Conservation (phyloP, 352 stramenopile species). For the Phytophthora idaei region DNA sequence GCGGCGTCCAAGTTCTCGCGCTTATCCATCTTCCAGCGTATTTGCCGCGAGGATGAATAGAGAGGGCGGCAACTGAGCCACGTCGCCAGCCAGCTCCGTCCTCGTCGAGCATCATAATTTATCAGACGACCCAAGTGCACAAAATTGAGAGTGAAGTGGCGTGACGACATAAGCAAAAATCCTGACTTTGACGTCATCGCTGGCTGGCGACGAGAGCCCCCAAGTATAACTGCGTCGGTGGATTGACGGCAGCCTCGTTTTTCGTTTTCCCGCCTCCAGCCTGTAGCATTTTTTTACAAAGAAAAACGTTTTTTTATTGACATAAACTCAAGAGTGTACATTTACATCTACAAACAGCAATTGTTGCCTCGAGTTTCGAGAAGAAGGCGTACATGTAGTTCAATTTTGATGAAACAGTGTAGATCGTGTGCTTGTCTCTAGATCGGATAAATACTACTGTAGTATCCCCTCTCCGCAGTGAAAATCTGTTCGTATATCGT, state of each 20-base stretch:
- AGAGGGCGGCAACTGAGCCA: conserved; percentile 3
- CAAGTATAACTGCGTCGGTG: conserved; percentile 48
- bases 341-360: conserved; percentile 15
- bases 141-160: conserved; percentile 38
- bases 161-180: conserved; percentile 31
- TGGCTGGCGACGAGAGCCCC: conserved; percentile 16
- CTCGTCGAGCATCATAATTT: conserved; percentile 49
- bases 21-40: conserved; percentile 83
- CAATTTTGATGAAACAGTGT: neutral
- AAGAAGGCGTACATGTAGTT: conserved; percentile 1
- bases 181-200: conserved; percentile 10
- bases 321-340: conserved; percentile 25
- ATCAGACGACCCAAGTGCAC: conserved; percentile 44
- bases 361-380: conserved; percentile 14
- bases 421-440: conserved; percentile 17
- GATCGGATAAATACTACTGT: neutral
- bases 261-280: conserved; percentile 32
- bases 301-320: conserved; percentile 40
- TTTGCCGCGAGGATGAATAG: conserved; percentile 76
- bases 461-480: neutral
- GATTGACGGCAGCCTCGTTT: conserved; percentile 39
- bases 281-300: conserved; percentile 45
- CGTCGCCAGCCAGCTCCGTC: conserved; percentile 19
- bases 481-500: neutral
- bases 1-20: conserved; percentile 65